Conservation (phyloP, 306 rosid species). For the Vachellia pachyceras region DNA sequence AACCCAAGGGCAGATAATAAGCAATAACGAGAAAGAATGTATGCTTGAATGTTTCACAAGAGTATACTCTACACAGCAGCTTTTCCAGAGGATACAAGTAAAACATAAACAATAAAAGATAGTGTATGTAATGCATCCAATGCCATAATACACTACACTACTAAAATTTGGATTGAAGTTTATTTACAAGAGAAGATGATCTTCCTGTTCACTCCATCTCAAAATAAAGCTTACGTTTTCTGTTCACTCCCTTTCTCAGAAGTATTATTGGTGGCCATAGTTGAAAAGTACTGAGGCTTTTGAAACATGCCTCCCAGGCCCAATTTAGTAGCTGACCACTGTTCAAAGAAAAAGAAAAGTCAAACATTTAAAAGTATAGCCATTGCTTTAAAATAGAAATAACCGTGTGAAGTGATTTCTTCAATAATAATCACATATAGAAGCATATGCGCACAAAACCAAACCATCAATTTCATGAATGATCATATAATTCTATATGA, state of each 20-base stretch:
- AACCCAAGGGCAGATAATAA: conserved; percentile 23
- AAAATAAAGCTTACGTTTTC: conserved; percentile 48
- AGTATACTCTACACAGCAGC: not conserved
- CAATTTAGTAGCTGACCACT: conserved; percentile 26
- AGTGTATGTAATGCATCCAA: conserved; percentile 16
- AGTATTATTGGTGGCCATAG: conserved; percentile 39
- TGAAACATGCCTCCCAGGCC: conserved; percentile 39
- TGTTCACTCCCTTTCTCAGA: conserved; percentile 39
- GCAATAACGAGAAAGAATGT: not conserved
- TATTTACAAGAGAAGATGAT: not conserved
- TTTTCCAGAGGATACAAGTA: not conserved
- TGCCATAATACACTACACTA: conserved; percentile 13
- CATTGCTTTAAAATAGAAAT: conserved; percentile 21
- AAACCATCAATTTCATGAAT: conserved; percentile 16
- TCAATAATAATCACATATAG: not conserved
- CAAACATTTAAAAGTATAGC: not conserved
- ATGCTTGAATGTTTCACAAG: not conserved
- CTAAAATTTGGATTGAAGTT: no score
- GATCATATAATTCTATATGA: conserved; percentile 15
- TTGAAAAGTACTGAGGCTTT: conserved; percentile 42
- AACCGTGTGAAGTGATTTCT: conserved; percentile 3
- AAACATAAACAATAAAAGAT: not conserved
- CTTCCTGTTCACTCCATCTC: conserved; percentile 26
- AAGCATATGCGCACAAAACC: not conserved
- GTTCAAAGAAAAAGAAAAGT: conserved; percentile 4